Conservation (phyloP, 1,284 basidiomycete species). For the Pholiota adiposa region DNA sequence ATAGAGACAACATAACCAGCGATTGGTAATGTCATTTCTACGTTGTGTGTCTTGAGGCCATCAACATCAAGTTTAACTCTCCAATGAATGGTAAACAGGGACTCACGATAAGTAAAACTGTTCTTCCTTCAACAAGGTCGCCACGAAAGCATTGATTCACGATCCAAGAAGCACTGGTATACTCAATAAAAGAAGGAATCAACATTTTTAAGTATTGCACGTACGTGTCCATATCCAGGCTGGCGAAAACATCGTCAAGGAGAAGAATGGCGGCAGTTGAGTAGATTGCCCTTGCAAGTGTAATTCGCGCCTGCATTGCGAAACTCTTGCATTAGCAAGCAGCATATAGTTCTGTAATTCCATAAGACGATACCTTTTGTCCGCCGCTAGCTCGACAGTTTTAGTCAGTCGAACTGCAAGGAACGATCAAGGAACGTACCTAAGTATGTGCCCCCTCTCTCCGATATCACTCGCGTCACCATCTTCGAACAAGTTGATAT, state of each 20-base stretch:
- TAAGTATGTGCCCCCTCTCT: constrained; percentile 63
- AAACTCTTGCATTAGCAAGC: too few relatives aligned
- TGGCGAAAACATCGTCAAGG: constrained; percentile 63
- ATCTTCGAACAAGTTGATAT: constrained; percentile 69
- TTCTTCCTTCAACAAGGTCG: constrained; percentile 69
- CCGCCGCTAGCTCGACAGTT: constrained; percentile 13
- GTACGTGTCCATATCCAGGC: constrained; percentile 46
- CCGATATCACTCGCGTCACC: constrained; percentile 79
- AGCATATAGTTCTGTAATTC: not conserved
- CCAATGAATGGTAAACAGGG: not conserved
- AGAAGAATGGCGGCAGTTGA: constrained; percentile 64
- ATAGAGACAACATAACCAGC: constrained; percentile 68
- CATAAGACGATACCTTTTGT: constrained; percentile 9
- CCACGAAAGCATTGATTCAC: constrained; percentile 77
- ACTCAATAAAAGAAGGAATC: not conserved
- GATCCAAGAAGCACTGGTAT: constrained; percentile 73
- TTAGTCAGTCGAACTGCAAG: not conserved
- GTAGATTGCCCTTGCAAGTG: constrained; percentile 76
- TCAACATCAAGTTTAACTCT: not conserved
- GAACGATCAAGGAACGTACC: constrained; percentile 28
- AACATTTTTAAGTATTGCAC: constrained; percentile 11
- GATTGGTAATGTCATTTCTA: constrained; percentile 64
- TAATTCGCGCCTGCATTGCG: constrained; percentile 64
- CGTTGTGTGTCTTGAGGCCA: constrained; percentile 65
- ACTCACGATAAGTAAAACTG: constrained; percentile 74